Evolutionary conservation across 2,329 filamentous ascomycete genomes (phyloP), one percentile per base, ranked within the genome.

Genomic region (Aureobasidium sp.): DNA sequence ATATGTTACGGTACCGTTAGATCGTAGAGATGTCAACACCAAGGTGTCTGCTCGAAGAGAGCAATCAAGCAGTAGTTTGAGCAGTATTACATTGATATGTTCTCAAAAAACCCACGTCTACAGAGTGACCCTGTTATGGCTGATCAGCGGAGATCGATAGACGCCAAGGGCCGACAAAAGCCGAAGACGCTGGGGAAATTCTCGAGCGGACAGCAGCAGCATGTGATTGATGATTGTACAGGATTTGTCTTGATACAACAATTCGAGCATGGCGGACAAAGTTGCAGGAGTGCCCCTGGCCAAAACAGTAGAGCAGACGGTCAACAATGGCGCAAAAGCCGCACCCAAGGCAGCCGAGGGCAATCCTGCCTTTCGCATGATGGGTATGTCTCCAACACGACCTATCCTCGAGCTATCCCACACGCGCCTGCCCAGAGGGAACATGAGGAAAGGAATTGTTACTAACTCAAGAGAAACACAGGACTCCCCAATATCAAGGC

Each of bases 401-500:
- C 3, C 16, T 45, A 36, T 47, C 27, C n/a, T n/a, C 13, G 2
- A 25, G 48, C 3, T 21, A 37, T 21, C 1, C 21, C 21, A 21
- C 21, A 21, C 21, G 21, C 21, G 21, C 21, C 21, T 21, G 21
- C 1, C 21, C 1, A 21, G 21, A 21, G 21, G 1, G 16, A 6
- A 4, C 5, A 37, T 11, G n/a, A 3, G 27, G 9, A n/a, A 9
- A 34, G 13, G 10, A n/a, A 50, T 7, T 3, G 34, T 29, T 16
- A 9, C 49, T 61, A n/a, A 61, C 13, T 14, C 1, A 10, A 14
- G 5, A 29, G 6, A 14, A 25, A 14, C 53, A 29, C 44, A 87
- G 93, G 93, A 61, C 79, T 99, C 62, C 93, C 93, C 55, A 89
- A 87, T 67, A 84, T 97, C 64, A 88, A 89, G 63, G 82, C 86